Evolutionary conservation across 2,329 filamentous ascomycete genomes (phyloP).

Genomic region (Mariannaea sp.): DNA sequence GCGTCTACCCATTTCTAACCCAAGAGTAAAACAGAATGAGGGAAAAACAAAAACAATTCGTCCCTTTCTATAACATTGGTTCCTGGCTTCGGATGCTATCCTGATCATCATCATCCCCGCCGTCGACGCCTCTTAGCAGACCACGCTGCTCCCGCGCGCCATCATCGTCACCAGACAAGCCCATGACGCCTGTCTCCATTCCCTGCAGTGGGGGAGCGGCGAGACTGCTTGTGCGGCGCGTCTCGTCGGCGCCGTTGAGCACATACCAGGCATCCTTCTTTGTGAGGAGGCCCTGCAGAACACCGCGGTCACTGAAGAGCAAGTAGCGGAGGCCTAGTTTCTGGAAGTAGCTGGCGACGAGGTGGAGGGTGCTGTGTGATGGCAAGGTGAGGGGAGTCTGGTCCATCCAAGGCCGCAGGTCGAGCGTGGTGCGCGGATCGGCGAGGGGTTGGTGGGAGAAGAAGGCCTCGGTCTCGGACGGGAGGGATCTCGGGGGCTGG

Average conservation of each 20-base stretch:
- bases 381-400: constrained; percentile 94
- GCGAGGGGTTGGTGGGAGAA: constrained; percentile 84
- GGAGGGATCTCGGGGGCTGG: constrained; percentile 62
- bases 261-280: constrained; percentile 99
- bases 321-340: constrained; percentile 91
- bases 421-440: constrained; percentile 77
- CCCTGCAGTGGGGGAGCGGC: constrained; percentile 21
- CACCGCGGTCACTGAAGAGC: constrained; percentile 81
- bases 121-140: constrained; percentile 46
- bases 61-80: constrained; percentile 36
- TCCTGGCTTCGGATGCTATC: constrained; percentile 37
- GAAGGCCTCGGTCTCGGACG: constrained; percentile 75
- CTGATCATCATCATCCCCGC: constrained; percentile 43
- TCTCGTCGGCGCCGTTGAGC: constrained; percentile 76
- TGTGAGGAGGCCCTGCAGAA: constrained; percentile 82
- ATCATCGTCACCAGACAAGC: constrained; percentile 40
- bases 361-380: constrained; percentile 73
- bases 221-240: constrained; percentile 49
- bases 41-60: no score
- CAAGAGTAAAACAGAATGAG: neutral
- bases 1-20: constrained; percentile 15
- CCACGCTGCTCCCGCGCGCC: constrained; percentile 50
- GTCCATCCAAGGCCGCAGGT: constrained; percentile 97
- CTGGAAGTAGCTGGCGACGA: constrained; percentile 94
- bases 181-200: constrained; percentile 43